Evolutionary conservation across 2,329 filamentous ascomycete genomes (phyloP), one percentile per base, ranked within the genome.

Genomic region (Cordyceps fumosorosea): DNA sequence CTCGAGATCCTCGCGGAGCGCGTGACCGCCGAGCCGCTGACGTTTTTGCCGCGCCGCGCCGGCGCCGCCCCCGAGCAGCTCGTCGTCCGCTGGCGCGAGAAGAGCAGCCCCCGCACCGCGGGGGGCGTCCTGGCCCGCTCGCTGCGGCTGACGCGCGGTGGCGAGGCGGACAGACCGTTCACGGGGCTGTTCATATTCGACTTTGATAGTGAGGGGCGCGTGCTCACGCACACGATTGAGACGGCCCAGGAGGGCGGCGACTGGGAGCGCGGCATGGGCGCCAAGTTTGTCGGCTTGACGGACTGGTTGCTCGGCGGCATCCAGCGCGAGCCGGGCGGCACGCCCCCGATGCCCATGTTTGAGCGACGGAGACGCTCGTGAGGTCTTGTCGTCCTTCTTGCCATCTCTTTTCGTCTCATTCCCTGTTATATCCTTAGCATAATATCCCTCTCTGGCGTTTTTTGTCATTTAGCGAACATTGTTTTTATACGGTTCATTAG

Each of bases 131-230:
- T 75, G 66, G 76, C 70, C 69, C 84, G 56, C 79, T 83, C 20
- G 75, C 80, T 67, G 14, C 68, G 69, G 20, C 70, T 74, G 34
- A 66, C 66, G 66, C 29, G 71, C 5, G 66, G 67, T 22, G 71
- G 69, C 4, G 83, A 84, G 62, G 82, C 84, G 56, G 84, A 84
- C 64, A 88, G 90, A 69, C 89, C 93, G 70, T 98, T 98, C 68
- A 90, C 87, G 1, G 95, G 95, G 0, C 76, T 98, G 12, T 99
- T 98, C 75, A 88, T 96, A 63, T 99, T 99, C 73, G 91, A 96
- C 66, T 99, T 99, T 72, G 95, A 98, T 71, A 81, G 86, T 53
- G 84, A 96, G 69, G 95, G 95, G 1, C 83, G 91, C 65, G 86
- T 99, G 42, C 76, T 89, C 54, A 91, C 86, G 67, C 95, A 98